Evolutionary conservation across 78 protist species (phyloP).

Genomic region (Speleostelium caveatum): DNA sequence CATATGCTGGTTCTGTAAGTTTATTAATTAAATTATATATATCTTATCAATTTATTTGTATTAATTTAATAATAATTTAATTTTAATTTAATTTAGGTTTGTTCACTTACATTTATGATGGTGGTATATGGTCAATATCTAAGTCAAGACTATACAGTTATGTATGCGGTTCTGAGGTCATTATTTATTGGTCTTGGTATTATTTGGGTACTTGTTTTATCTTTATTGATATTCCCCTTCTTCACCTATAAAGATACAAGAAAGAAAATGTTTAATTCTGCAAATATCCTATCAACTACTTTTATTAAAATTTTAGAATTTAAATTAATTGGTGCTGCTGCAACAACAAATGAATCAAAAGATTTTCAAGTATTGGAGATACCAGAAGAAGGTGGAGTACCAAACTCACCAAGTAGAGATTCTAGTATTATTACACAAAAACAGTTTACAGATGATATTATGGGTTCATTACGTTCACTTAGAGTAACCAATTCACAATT

Average conservation of each 20-base stretch:
- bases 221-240: not conserved
- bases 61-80: too few species aligned
- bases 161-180: conserved; percentile 1
- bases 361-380: too few species aligned
- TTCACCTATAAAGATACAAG: not conserved
- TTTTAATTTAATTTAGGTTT: too few species aligned
- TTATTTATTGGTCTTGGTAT: not conserved
- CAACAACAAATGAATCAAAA: too few species aligned
- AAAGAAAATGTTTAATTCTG: not conserved
- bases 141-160: not conserved
- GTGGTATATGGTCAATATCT: conserved; percentile 2
- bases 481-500: not conserved
- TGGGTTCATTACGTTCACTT: not conserved
- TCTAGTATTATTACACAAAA: too few species aligned
- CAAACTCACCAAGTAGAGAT: too few species aligned
- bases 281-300: not conserved
- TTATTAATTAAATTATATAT: too few species aligned
- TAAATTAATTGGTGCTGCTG: not conserved
- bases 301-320: not conserved
- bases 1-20: not conserved
- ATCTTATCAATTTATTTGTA: too few species aligned
- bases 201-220: not conserved
- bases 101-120: conserved; percentile 3
- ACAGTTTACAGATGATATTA: not conserved
- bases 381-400: too few species aligned